A percentile compares a stretch with the other conserved stretches of the same genome.
Evolutionary conservation across 1,284 basidiomycete genomes (phyloP).

Genomic region (Papiliotrema flavescens): DNA sequence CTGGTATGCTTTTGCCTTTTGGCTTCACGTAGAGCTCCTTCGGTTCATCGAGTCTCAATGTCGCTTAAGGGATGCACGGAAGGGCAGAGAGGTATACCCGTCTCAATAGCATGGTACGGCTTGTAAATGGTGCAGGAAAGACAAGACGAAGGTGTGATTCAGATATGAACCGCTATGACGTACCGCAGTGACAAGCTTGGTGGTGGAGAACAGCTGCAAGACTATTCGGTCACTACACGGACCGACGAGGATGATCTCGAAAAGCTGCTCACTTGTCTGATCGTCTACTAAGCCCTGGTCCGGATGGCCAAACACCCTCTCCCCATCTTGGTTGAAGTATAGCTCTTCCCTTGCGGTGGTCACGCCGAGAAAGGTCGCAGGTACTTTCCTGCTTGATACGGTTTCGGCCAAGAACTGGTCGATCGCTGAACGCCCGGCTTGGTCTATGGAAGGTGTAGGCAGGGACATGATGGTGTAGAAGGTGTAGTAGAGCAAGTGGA

Average conservation of each 20-base stretch:
- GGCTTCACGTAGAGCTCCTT: no score
- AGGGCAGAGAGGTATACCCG: no score
- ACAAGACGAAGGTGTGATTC: not conserved
- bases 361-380: constrained; percentile 30
- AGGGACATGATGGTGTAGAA: no score
- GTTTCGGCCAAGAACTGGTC: not conserved
- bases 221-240: no score
- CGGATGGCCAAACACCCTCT: constrained; percentile 27
- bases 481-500: no score
- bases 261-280: constrained; percentile 29
- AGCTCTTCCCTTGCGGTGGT: constrained; percentile 33
- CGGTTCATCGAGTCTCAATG: no score
- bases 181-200: not conserved
- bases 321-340: constrained; percentile 29
- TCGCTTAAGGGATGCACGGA: no score
- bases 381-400: constrained; percentile 1
- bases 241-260: no score
- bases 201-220: not conserved
- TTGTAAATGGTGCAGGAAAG: constrained; percentile 13
- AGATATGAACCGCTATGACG: not conserved
- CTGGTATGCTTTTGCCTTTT: not conserved
- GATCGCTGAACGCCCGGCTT: not conserved
- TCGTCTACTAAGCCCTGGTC: constrained; percentile 23
- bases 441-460: not conserved
- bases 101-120: constrained; percentile 34